These are phyloP conservation scores for Sonneratia caseolaris DNA, from an alignment of 345 rosid species.

Conservation along the genomic window DNA sequence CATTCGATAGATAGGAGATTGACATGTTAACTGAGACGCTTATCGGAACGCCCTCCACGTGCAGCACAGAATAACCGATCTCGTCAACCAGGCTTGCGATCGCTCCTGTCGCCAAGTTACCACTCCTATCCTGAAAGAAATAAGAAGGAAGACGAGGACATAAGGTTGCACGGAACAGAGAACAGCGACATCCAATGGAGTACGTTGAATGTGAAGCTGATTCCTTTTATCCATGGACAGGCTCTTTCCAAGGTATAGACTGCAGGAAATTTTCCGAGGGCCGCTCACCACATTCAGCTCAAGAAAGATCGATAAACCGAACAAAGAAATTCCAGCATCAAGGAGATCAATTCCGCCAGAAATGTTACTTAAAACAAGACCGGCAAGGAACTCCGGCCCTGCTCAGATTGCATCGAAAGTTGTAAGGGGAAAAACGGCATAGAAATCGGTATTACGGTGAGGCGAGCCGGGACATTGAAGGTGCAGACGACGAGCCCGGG, in stretches of 20 bases:
- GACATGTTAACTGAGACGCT: constrained; percentile 85
- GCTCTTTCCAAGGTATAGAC: neutral
- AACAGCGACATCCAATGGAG: neutral
- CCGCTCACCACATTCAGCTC: neutral
- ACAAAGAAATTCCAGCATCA: neutral
- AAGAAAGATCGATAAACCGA: neutral
- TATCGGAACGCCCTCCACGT: constrained; percentile 53
- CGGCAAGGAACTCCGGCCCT: neutral
- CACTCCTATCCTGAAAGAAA: constrained; percentile 48
- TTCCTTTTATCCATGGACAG: neutral
- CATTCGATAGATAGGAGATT: constrained; percentile 57
- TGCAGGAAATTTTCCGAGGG: no score
- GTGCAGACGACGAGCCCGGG: constrained; percentile 60
- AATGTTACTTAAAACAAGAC: neutral
- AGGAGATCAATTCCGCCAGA: neutral
- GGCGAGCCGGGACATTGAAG: constrained; percentile 81
- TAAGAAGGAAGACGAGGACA: neutral
- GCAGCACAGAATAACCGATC: constrained; percentile 58
- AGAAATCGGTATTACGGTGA: constrained; percentile 38
- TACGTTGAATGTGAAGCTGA: neutral
- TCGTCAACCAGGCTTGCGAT: constrained; percentile 88
- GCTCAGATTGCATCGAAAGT: neutral
- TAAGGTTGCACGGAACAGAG: neutral
- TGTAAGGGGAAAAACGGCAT: neutral
- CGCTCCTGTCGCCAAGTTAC: constrained; percentile 70